A percentile compares a stretch with the other conserved stretches of the same genome.
Evolutionary conservation across 345 rosid genomes (phyloP).

Genomic region (Aquilaria sinensis): DNA sequence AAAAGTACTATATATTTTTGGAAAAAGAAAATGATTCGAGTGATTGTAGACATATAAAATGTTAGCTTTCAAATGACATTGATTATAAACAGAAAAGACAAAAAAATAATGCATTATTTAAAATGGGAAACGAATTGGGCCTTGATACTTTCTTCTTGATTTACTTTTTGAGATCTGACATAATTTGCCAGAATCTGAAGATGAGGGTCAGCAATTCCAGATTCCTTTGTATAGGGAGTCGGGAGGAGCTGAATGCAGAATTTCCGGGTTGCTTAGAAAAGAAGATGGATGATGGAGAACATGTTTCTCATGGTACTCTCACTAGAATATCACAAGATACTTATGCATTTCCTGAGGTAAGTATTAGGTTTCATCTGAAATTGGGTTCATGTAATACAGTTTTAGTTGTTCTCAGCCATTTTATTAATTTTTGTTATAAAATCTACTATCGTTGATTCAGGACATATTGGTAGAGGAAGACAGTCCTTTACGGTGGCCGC

Average conservation of each 20-base stretch:
- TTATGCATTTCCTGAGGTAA: conserved; percentile 83
- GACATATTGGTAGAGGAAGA: conserved; percentile 47
- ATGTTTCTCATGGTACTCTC: conserved; percentile 21
- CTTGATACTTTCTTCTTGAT: too few species aligned
- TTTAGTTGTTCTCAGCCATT: conserved; percentile 11
- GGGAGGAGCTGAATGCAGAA: conserved; percentile 35
- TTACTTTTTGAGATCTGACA: not conserved
- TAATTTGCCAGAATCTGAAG: conserved; percentile 71
- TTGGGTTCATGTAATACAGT: not conserved
- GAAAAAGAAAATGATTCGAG: too few species aligned
- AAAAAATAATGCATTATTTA: too few species aligned
- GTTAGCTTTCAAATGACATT: too few species aligned
- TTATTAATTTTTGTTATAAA: conserved; percentile 12
- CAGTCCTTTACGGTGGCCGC: conserved; percentile 72
- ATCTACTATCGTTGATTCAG: conserved; percentile 39
- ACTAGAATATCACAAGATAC: conserved; percentile 30
- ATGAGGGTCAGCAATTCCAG: conserved; percentile 90
- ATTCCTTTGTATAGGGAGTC: conserved; percentile 52
- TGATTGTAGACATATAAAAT: too few species aligned
- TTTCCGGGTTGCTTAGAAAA: conserved; percentile 71
- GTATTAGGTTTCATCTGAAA: conserved; percentile 20
- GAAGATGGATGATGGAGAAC: conserved; percentile 30
- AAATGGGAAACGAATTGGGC: too few species aligned
- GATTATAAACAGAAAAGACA: too few species aligned
- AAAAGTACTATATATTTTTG: too few species aligned